These are phyloP conservation scores for Ramaria rubella DNA, from an alignment of 768 basidiomycete species.

Conservation along the genomic window DNA sequence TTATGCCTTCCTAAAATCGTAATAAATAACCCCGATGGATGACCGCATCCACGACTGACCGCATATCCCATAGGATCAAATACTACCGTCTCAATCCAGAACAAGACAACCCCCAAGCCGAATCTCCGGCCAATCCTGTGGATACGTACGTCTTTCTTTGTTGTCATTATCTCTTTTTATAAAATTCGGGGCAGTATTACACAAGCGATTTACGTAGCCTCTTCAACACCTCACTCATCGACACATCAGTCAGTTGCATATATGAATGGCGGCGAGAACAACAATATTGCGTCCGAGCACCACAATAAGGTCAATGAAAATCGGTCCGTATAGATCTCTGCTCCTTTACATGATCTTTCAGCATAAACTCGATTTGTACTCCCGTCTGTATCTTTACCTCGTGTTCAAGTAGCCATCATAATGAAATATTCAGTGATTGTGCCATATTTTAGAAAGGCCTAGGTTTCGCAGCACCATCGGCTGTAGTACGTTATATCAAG, in stretches of 20 bases:
- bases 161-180: neutral
- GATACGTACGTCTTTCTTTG: constrained; percentile 31
- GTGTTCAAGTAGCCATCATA: neutral
- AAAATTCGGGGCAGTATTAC: neutral
- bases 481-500: too few species aligned
- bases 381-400: neutral
- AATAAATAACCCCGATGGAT: constrained; percentile 14
- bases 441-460: neutral
- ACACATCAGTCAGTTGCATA: neutral
- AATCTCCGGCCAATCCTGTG: constrained; percentile 39
- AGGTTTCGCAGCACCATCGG: too few species aligned
- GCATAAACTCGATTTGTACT: neutral
- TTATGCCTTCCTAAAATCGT: constrained; percentile 53
- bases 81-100: constrained; percentile 51
- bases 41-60: constrained; percentile 11
- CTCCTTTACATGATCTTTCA: neutral
- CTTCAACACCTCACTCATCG: neutral
- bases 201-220: neutral
- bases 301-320: neutral
- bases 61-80: constrained; percentile 30
- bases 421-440: neutral
- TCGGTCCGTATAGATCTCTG: neutral
- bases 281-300: neutral
- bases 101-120: constrained; percentile 37
- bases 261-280: neutral